Base-by-base conservation (phyloP, 306 rosid genomes). In the Vigna nakashimae region DNA sequence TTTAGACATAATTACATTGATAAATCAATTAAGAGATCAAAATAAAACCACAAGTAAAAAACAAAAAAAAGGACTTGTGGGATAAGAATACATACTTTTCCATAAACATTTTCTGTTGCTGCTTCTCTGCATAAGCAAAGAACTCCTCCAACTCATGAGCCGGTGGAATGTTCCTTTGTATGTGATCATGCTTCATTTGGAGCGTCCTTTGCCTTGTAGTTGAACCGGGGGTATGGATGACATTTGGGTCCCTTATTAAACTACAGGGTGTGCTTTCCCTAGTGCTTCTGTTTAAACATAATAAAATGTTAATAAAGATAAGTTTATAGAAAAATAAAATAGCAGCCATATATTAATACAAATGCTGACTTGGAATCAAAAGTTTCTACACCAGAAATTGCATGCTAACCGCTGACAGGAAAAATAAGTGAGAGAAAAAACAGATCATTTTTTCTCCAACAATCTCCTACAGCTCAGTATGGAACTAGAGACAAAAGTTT, bases 211-310 rank as follows among this genome's bases (percentile, higher is more conserved):
- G 88, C 84, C 87, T 87, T 52, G 96, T 86, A 77, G 91, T 82
- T 36, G 97, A 91, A 83, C 91, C 85, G 28, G 91, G 93, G 64
- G 88, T 88, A 64, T 85, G 78, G n/a, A 84, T 36, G 62, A 80
- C 60, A 78, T 80, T 78, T 10, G 88, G 77, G 67, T 87, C 90
- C 84, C 95, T 82, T 79, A 87, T 86, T 78, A 88, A 84, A 87
- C 96, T 93, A 75, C 86, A 86, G n/a, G 94, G 97, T 7, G 93
- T 87, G 88, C 91, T 92, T 86, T 88, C 97, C 65, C 93, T 83
- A 9, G 94, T 92, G 80, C 90, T 89, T 78, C 96, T 90, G 86
- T 51, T 36, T 55, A 66, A 55, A 16, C 63, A 67, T 6, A 74
- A 45, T 42, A 71, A 46, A 14, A 72, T 45, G 22, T 24, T 11